Conservation (phyloP, 2,329 filamentous ascomycete species). For the Nemania sp. region DNA sequence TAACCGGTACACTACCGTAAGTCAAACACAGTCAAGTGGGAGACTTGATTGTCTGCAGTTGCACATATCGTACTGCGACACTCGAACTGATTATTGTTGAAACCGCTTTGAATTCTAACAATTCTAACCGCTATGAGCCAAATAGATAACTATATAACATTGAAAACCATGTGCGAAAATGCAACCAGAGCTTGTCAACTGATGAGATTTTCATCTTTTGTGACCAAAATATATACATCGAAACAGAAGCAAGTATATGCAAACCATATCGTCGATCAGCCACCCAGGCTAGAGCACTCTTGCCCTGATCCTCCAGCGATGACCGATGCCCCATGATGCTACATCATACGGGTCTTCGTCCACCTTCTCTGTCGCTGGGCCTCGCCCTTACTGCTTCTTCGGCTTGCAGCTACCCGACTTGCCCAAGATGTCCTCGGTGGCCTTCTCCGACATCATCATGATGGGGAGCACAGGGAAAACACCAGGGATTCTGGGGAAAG, state of each 20-base stretch:
- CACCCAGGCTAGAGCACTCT: constrained; percentile 1
- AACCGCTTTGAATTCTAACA: neutral
- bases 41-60: too few relatives aligned
- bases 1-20: too few relatives aligned
- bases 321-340: constrained; percentile 17
- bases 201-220: too few relatives aligned
- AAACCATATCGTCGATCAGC: constrained; percentile 7
- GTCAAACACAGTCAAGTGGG: too few relatives aligned
- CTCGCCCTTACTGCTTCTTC: constrained; percentile 2
- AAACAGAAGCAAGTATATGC: constrained; percentile 14
- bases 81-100: too few relatives aligned
- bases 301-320: constrained; percentile 2
- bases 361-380: neutral
- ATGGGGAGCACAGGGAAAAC: constrained; percentile 37
- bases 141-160: too few relatives aligned
- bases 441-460: constrained; percentile 38
- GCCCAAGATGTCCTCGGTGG: constrained; percentile 35
- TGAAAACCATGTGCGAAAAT: too few relatives aligned
- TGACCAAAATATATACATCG: constrained; percentile 25
- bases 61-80: too few relatives aligned
- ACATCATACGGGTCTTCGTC: constrained; percentile 17
- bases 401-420: constrained; percentile 2
- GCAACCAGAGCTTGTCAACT: too few relatives aligned
- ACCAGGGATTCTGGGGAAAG: constrained; percentile 55
- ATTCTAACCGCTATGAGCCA: neutral